These are phyloP conservation scores for Fusarium brachygibbosum DNA, from an alignment of 2,329 filamentous ascomycete species.

Conservation along the genomic window DNA sequence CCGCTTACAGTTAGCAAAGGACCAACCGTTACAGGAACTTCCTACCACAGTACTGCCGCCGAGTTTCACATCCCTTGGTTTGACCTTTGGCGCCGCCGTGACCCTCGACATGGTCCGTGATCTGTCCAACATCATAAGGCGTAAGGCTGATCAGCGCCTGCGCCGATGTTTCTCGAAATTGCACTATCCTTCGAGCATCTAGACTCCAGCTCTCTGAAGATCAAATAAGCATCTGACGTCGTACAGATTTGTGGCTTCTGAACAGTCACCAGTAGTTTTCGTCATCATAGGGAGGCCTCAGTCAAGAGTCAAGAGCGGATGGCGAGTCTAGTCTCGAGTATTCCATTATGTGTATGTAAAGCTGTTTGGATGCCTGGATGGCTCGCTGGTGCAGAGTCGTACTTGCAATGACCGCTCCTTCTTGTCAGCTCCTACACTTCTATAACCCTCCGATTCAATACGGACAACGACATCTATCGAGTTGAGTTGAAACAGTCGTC, in stretches of 20 bases:
- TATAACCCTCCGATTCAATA: constrained; percentile 29
- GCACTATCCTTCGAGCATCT: constrained; percentile 34
- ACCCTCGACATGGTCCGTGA: constrained; percentile 34
- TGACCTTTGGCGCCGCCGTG: constrained; percentile 27
- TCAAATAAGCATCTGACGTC: constrained; percentile 40
- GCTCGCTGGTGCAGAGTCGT: constrained; percentile 29
- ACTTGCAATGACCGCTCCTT: constrained; percentile 25
- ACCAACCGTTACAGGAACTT: constrained; percentile 5
- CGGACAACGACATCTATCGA: constrained; percentile 33
- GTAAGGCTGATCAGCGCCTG: constrained; percentile 44
- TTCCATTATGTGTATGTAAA: constrained; percentile 46
- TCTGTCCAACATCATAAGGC: constrained; percentile 30
- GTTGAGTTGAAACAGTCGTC: constrained; percentile 39
- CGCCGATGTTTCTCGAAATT: constrained; percentile 28
- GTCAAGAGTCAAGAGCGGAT: constrained; percentile 10
- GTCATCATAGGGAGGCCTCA: constrained; percentile 44
- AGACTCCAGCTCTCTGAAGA: constrained; percentile 20
- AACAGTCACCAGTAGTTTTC: constrained; percentile 18
- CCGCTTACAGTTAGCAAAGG: constrained; percentile 42
- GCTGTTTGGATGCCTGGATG: constrained; percentile 41
- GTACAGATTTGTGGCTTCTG: constrained; percentile 19
- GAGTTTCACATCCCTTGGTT: constrained; percentile 27
- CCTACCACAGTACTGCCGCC: constrained; percentile 22
- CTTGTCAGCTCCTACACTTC: constrained; percentile 31
- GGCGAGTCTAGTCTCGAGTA: constrained; percentile 28